A percentile compares a stretch with the other conserved stretches of the same genome.
Conservation (phyloP, 2,329 filamentous ascomycete genomes). For the Penicillium griseofulvum region DNA sequence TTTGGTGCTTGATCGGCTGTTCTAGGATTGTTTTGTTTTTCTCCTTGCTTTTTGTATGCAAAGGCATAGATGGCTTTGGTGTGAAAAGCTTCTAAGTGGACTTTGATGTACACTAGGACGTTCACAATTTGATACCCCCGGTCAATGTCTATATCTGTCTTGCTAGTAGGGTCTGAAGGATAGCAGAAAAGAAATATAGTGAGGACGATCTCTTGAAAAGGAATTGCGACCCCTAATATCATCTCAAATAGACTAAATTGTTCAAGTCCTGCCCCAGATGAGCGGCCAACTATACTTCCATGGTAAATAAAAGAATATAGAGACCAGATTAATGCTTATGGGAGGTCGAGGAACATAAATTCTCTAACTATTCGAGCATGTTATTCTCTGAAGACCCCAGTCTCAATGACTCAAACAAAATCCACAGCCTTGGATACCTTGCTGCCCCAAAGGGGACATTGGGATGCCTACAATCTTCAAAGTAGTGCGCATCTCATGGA, state of each 20-base stretch:
- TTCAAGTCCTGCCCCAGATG: too few species aligned
- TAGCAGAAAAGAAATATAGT: not conserved
- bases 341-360: not conserved
- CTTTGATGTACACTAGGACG: not conserved
- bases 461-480: not conserved
- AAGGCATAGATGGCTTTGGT: not conserved
- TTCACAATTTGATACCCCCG: constrained; percentile 2
- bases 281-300: too few species aligned
- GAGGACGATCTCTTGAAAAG: not conserved
- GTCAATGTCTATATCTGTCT: not conserved
- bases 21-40: not conserved
- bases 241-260: too few species aligned
- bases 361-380: not conserved
- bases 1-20: constrained; percentile 1
- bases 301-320: too few species aligned
- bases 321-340: not conserved
- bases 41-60: not conserved
- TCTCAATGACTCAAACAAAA: not conserved
- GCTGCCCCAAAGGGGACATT: too few species aligned
- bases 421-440: not conserved
- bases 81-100: not conserved
- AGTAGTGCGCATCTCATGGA: too few species aligned
- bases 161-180: not conserved
- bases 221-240: too few species aligned
- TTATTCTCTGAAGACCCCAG: not conserved